A percentile compares a stretch with the other conserved stretches of the same genome.
Evolutionary conservation across 768 basidiomycete genomes (phyloP).

Genomic region (Trametes cingulata): DNA sequence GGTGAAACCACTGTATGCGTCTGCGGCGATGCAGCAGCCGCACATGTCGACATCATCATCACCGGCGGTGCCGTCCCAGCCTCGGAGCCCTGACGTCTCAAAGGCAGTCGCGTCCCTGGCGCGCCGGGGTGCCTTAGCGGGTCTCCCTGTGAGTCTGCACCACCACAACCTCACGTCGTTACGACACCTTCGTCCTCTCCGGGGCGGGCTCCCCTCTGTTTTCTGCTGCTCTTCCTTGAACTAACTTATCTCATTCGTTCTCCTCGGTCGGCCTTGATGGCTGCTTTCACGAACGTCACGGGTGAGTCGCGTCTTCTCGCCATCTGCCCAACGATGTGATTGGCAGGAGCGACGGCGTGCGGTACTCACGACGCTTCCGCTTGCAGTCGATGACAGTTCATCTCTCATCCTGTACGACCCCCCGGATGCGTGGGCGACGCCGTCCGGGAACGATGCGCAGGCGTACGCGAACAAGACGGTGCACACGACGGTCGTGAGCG

Average conservation of each 20-base stretch:
- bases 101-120: not conserved
- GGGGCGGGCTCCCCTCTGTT: constrained; percentile 18
- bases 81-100: no score
- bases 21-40: not conserved
- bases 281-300: constrained; percentile 31
- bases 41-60: constrained; percentile 6
- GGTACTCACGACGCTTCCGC: not conserved
- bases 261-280: constrained; percentile 31
- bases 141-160: constrained; percentile 4
- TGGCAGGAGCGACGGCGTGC: no score
- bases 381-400: constrained; percentile 57
- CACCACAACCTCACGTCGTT: constrained; percentile 8
- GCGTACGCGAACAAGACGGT: constrained; percentile 47
- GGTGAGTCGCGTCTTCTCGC: constrained; percentile 22
- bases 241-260: constrained; percentile 3
- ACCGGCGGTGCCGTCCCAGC: not conserved
- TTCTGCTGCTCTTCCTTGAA: not conserved
- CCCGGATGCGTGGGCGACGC: constrained; percentile 50
- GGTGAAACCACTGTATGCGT: not conserved
- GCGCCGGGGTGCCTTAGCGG: not conserved
- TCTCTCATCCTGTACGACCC: constrained; percentile 55
- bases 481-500: constrained; percentile 44
- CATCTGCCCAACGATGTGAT: not conserved
- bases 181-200: constrained; percentile 17
- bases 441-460: constrained; percentile 42